Conservation (phyloP, 2,329 filamentous ascomycete species). For the Diaporthe citrichinensis region DNA sequence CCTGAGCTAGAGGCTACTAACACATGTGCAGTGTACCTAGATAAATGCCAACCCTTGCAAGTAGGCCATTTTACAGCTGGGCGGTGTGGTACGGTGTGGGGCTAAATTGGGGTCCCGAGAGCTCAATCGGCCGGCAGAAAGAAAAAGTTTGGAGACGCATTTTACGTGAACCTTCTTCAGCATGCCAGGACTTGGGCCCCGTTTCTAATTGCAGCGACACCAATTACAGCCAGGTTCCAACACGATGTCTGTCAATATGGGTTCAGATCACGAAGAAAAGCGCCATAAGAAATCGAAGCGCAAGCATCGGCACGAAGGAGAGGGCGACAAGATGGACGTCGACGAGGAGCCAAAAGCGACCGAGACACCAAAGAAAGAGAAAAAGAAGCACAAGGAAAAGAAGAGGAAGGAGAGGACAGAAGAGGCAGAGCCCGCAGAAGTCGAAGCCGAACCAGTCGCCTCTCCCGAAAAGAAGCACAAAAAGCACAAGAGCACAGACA, state of each 20-base stretch:
- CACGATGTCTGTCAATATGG: conserved; percentile 39
- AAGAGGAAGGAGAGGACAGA: conserved; percentile 47
- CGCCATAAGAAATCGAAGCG: conserved; percentile 42
- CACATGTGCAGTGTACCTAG: neutral
- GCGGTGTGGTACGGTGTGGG: conserved; percentile 36
- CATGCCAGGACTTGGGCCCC: neutral
- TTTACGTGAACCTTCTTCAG: neutral
- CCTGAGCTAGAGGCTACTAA: neutral
- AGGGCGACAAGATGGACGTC: conserved; percentile 42
- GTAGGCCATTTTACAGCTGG: neutral
- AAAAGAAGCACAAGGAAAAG: conserved; percentile 51
- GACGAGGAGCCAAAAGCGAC: conserved; percentile 32
- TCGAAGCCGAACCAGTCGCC: conserved; percentile 29
- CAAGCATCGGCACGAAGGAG: conserved; percentile 41
- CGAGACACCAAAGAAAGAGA: conserved; percentile 43
- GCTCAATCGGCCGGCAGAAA: conserved; percentile 35
- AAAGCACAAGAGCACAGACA: conserved; percentile 43
- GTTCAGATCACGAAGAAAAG: conserved; percentile 39
- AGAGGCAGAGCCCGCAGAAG: conserved; percentile 47
- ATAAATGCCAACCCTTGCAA: neutral
- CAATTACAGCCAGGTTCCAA: neutral
- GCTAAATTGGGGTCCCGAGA: conserved; percentile 10
- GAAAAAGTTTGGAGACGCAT: conserved; percentile 39
- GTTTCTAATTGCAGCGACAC: neutral
- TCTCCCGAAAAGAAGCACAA: conserved; percentile 40